These are phyloP conservation scores for Candida easanensis DNA, from an alignment of 805 yeast genomes.

Conservation along the genomic window DNA sequence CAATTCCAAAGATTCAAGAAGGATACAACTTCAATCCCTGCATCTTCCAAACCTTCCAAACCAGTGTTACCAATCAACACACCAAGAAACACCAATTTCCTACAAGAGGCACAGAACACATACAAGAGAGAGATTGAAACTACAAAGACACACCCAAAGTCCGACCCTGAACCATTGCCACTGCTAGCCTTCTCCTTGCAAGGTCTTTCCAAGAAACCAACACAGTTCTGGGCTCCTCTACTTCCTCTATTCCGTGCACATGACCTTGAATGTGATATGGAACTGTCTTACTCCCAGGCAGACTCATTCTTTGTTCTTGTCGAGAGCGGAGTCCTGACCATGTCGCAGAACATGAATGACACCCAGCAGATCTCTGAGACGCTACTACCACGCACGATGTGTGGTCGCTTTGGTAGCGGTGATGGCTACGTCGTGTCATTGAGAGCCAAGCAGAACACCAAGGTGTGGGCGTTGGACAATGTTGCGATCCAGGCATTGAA, in stretches of 20 bases:
- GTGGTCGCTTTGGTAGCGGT: constrained; percentile 40
- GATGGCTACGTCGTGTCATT: constrained; percentile 44
- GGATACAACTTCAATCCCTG: constrained; percentile 1
- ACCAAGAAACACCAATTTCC: constrained; percentile 39
- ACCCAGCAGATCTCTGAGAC: constrained; percentile 36
- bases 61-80: constrained; percentile 29
- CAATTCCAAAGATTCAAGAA: constrained; percentile 27
- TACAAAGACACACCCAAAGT: constrained; percentile 28
- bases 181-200: constrained; percentile 12
- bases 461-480: constrained; percentile 64
- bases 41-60: constrained; percentile 1
- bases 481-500: constrained; percentile 44
- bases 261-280: constrained; percentile 47
- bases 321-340: constrained; percentile 52
- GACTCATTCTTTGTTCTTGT: constrained; percentile 48
- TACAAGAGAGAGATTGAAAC: constrained; percentile 17
- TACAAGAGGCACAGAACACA: constrained; percentile 37
- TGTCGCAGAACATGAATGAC: constrained; percentile 45
- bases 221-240: constrained; percentile 12
- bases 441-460: constrained; percentile 57
- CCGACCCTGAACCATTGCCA: constrained; percentile 12
- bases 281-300: constrained; percentile 35
- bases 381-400: constrained; percentile 53
- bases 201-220: constrained; percentile 9
- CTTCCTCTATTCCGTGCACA: constrained; percentile 33